A percentile compares a stretch with the other conserved stretches of the same genome.
These are phyloP conservation scores for Cantharellus cinnabarinus DNA, from an alignment of 768 basidiomycete species.

Conservation along the genomic window DNA sequence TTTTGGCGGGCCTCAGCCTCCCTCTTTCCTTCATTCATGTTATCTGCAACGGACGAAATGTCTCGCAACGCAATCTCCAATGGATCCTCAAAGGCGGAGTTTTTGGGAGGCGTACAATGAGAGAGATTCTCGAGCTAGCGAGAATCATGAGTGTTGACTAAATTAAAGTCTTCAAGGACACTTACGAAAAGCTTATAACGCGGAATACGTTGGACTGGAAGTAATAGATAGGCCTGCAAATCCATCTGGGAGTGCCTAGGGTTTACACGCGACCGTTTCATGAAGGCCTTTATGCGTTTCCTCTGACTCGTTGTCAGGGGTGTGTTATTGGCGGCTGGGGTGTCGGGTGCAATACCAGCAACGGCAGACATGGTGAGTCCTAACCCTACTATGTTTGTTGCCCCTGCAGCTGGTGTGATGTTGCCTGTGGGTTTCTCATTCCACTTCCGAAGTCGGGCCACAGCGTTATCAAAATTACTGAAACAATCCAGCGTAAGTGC, in stretches of 20 bases:
- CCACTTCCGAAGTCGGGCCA: constrained; percentile 79
- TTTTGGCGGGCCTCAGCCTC: constrained; percentile 83
- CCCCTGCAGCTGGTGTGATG: constrained; percentile 18
- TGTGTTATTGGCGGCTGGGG: constrained; percentile 1
- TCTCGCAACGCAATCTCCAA: constrained; percentile 71
- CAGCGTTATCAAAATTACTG: constrained; percentile 87
- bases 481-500: not conserved
- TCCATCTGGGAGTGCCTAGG: constrained; percentile 87
- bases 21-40: constrained; percentile 97
- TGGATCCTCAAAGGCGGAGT: constrained; percentile 59
- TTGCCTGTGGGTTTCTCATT: constrained; percentile 30
- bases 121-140: constrained; percentile 66
- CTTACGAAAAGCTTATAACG: constrained; percentile 84
- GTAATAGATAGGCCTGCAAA: constrained; percentile 77
- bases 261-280: constrained; percentile 77
- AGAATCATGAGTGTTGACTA: constrained; percentile 4
- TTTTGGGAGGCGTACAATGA: constrained; percentile 61
- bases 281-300: constrained; percentile 71
- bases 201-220: constrained; percentile 92
- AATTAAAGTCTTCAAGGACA: constrained; percentile 4
- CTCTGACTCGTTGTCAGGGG: constrained; percentile 54
- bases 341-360: constrained; percentile 15
- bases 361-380: constrained; percentile 35
- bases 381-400: constrained; percentile 32
- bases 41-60: constrained; percentile 72